A percentile compares a stretch with the other conserved stretches of the same genome.
Evolutionary conservation across 768 basidiomycete species (phyloP).

Genomic region (Termitomyces sp.): DNA sequence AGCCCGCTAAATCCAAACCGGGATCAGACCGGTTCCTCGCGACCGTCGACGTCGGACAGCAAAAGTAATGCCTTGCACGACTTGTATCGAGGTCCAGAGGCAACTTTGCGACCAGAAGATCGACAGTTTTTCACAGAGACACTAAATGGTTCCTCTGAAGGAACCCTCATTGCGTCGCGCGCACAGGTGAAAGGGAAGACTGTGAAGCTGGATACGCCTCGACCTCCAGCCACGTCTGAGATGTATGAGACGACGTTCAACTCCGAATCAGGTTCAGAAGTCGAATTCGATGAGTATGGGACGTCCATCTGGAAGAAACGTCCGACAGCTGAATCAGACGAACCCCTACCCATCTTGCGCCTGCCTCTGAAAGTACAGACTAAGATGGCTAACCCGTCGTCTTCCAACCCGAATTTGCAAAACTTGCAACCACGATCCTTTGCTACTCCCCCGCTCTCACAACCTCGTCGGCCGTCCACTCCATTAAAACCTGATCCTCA

Average conservation of each 20-base stretch:
- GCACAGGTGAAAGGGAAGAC: neutral
- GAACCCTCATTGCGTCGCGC: slow-evolving; percentile 18
- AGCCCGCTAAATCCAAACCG: slow-evolving; percentile 36
- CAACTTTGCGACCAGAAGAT: slow-evolving; percentile 27
- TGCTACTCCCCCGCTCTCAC: slow-evolving; percentile 17
- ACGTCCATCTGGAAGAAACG: slow-evolving; percentile 40
- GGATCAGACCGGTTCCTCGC: slow-evolving; percentile 21
- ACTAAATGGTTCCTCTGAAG: slow-evolving; percentile 18
- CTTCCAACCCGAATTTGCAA: slow-evolving; percentile 1
- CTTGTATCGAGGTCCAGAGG: slow-evolving; percentile 17
- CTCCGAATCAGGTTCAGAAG: slow-evolving; percentile 46
- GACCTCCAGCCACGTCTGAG: slow-evolving; percentile 16
- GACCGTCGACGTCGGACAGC: slow-evolving; percentile 23
- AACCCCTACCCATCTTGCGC: slow-evolving; percentile 27
- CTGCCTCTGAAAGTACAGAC: slow-evolving; percentile 44
- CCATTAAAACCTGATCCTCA: slow-evolving; percentile 14
- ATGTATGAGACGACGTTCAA: slow-evolving; percentile 13
- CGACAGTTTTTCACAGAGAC: slow-evolving; percentile 20
- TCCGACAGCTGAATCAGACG: slow-evolving; percentile 25
- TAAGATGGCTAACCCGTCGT: slow-evolving; percentile 17
- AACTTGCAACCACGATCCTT: slow-evolving; percentile 16
- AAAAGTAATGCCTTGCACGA: slow-evolving; percentile 14
- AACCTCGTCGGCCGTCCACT: slow-evolving; percentile 17
- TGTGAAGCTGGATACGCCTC: slow-evolving; percentile 13
- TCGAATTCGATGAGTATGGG: slow-evolving; percentile 39